Evolutionary conservation across 78 protist species (phyloP), one percentile per base, ranked within the genome.

Genomic region (Ministeria vibrans): DNA sequence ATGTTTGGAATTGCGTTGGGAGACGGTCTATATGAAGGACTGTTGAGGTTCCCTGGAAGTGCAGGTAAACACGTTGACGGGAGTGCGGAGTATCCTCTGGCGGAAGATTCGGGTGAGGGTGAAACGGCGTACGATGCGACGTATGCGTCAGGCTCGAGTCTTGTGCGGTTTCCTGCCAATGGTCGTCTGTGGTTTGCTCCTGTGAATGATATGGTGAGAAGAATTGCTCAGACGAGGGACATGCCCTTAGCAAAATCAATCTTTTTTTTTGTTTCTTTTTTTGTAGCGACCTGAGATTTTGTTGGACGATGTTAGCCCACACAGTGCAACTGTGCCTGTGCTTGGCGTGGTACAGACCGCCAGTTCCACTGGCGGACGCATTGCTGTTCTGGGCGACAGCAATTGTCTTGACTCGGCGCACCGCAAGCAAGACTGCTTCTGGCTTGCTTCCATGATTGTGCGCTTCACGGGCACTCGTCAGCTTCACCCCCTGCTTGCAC

Each of bases 1-100:
- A 86, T 71, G 13, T 88, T 87, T 44, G 92, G 90, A 38, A 77
- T 93, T 13, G 88, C 81, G 30, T 55, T 95, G 38, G 86, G 86
- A 30, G 83, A 79, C 53, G 55, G 23, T 0, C 88, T 92, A 6
- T 82, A 77, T 28, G 82, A 85, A 25, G 89, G 85, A 2, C 2
- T 1, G 30, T 3, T 75, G n/a, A n/a, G n/a, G n/a, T 42, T 11
- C 6, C 7, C 9, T 43, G 27, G 59, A 7, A n/a, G 39, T 5
- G 11, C 13, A 22, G n/a, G n/a, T 22, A 22, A 28, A 6, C 77
- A 7, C 13, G 28, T 11, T 38, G 30, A 13, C 5, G 7, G 13
- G 22, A 3, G 63, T 20, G 82, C 15, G 46, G 0, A 2, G 41
- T 22, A 2, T 1, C 41, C 0, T 13, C 9, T 1, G 46, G 43